Base-by-base conservation (phyloP, 306 rosid genomes). In the Citrullus amarus region DNA sequence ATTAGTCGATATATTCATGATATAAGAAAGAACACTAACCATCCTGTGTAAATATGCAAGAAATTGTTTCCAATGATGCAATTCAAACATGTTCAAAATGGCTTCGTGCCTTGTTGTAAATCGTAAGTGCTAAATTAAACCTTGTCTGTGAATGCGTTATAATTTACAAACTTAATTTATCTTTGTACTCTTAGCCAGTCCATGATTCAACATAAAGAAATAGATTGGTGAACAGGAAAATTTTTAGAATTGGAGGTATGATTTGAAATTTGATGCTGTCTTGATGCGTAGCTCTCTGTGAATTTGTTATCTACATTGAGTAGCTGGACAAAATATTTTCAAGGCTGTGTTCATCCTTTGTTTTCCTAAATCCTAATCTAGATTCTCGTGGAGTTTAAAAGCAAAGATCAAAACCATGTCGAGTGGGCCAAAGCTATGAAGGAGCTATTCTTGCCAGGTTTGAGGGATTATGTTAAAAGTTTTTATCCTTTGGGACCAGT, bases 371-470 rank as follows among this genome's bases (percentile, higher is more conserved):
- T 84, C 25, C 76, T 59, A 78, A 82, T 79, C 68, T 86, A 95
- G 99, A 89, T 95, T 83, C 97, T 95, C 56, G 97, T 95, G n/a
- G 93, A 90, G 84, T 91, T 87, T 80, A 87, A 84, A 86, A 91
- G 75, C 89, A 92, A 95, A 86, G 97, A 95, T 85, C 91, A 90
- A 79, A 88, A 90, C 86, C 99, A 95, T 86, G 89, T 91, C 66
- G 97, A 95, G 88, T 95, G 97, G 97, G 96, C 87, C 80, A 95
- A 90, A 87, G 93, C 99, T 81, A 76, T 95, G 57, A 95, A 95
- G 88, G 99, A 95, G 83, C 85, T 95, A 74, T 95, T 89, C 86
- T 57, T 91, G 3, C 93, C 97, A 83, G 99, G 99, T 80, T 84
- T 95, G 88, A 91, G 91, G 80, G 99, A 95, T 71, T 95, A 90